These are phyloP conservation scores for Penicillium coprophilum DNA, from an alignment of 495 filamentous ascomycete species.

Conservation along the genomic window DNA sequence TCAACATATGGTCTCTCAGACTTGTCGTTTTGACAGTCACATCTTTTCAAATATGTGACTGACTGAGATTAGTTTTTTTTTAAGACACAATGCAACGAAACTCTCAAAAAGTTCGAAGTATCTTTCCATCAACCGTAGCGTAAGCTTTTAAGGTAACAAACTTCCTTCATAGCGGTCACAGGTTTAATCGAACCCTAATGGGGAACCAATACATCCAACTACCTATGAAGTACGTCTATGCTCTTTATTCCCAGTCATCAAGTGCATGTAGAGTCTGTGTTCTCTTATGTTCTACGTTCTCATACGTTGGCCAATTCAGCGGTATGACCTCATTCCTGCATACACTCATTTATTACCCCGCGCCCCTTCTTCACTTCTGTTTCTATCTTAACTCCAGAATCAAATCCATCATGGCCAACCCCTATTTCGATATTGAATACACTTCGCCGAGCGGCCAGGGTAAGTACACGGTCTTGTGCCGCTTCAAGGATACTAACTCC, in stretches of 20 bases:
- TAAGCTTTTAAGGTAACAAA: no score
- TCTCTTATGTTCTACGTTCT: no score
- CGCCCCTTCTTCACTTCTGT: background rate
- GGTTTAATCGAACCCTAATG: no score
- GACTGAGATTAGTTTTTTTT: background rate
- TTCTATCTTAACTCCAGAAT: background rate
- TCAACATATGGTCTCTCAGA: background rate
- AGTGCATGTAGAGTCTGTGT: no score
- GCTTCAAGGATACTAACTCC: background rate
- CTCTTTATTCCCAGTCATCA: no score
- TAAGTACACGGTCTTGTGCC: background rate
- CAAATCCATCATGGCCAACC: conserved; percentile 1
- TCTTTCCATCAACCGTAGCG: no score
- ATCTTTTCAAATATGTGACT: background rate
- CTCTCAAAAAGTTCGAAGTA: background rate
- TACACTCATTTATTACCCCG: background rate
- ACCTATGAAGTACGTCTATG: no score
- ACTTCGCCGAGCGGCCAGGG: background rate
- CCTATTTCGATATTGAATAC: conserved; percentile 1
- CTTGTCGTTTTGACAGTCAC: background rate
- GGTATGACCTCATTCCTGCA: no score
- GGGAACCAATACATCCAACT: no score
- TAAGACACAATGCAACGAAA: background rate
- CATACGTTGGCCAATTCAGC: no score
- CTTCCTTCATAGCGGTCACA: no score